A percentile compares a stretch with the other conserved stretches of the same genome.
Conservation (phyloP, 129 eudicot species). For the Scalesia atractyloides region DNA sequence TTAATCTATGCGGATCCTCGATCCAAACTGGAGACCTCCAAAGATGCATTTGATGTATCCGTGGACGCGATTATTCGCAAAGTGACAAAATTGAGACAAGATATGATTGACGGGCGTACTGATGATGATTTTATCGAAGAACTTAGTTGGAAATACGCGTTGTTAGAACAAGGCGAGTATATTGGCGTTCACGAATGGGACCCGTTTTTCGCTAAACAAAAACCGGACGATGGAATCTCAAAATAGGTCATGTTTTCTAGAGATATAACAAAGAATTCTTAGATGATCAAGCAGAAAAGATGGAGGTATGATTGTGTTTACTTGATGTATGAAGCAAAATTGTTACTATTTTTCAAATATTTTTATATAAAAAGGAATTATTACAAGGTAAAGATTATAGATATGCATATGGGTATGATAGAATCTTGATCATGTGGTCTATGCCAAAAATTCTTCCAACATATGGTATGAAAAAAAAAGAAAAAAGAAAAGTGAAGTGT, state of each 20-base stretch:
- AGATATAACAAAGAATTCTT: neutral
- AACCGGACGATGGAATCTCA: conserved; percentile 17
- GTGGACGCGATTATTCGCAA: conserved; percentile 70
- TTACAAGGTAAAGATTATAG: neutral
- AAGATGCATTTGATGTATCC: conserved; percentile 86
- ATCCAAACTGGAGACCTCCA: conserved; percentile 68
- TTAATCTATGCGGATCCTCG: conserved; percentile 88
- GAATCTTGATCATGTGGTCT: conserved; percentile 20
- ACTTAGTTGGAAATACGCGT: conserved; percentile 86
- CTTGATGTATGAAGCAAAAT: neutral
- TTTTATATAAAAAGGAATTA: neutral
- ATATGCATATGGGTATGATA: neutral
- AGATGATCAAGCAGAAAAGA: neutral
- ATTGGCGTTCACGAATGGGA: conserved; percentile 73
- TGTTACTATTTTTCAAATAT: neutral
- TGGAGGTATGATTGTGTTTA: neutral
- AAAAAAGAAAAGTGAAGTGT: conserved; percentile 16
- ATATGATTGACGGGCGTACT: conserved; percentile 48
- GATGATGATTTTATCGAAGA: conserved; percentile 69
- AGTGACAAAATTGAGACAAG: conserved; percentile 66
- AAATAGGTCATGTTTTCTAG: neutral
- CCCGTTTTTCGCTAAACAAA: conserved; percentile 73
- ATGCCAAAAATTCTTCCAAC: conserved; percentile 9
- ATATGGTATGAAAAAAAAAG: conserved; percentile 13
- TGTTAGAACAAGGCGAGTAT: conserved; percentile 67